Conservation (phyloP, 306 rosid species). For the Malus orientalis region DNA sequence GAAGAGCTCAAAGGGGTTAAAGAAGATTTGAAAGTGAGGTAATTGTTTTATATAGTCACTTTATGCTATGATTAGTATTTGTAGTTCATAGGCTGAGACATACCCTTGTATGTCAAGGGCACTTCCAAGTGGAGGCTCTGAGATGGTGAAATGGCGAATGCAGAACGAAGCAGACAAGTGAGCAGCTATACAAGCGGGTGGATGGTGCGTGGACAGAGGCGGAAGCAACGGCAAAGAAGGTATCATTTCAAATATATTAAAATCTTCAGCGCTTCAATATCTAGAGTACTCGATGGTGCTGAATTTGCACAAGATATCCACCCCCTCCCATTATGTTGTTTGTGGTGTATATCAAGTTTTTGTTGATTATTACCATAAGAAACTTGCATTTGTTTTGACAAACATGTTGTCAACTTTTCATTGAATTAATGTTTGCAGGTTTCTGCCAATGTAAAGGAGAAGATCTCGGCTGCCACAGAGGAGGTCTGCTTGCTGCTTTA, state of each 20-base stretch:
- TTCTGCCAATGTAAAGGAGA: constrained; percentile 75
- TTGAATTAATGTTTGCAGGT: constrained; percentile 37
- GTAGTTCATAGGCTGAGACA: constrained; percentile 69
- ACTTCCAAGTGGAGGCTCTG: constrained; percentile 65
- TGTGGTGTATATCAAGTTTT: not conserved
- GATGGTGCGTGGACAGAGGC: constrained; percentile 89
- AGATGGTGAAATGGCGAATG: constrained; percentile 84
- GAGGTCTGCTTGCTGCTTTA: constrained; percentile 48
- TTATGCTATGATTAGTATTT: constrained; percentile 5
- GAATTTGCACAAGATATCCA: not conserved
- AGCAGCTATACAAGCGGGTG: constrained; percentile 78
- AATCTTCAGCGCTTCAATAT: not conserved
- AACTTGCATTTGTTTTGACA: not conserved
- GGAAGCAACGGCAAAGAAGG: constrained; percentile 82
- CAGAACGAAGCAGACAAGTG: constrained; percentile 96
- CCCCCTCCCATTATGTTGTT: not conserved
- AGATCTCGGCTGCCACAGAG: constrained; percentile 72
- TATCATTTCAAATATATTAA: constrained; percentile 12
- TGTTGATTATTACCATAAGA: not conserved
- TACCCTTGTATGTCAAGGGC: constrained; percentile 96
- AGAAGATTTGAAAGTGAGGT: constrained; percentile 74
- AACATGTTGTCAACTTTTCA: not conserved
- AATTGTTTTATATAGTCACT: constrained; percentile 15
- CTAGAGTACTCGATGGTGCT: not conserved
- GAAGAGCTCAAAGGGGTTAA: constrained; percentile 70